Evolutionary conservation across 768 basidiomycete species (phyloP).

Genomic region (Lactarius indigo): DNA sequence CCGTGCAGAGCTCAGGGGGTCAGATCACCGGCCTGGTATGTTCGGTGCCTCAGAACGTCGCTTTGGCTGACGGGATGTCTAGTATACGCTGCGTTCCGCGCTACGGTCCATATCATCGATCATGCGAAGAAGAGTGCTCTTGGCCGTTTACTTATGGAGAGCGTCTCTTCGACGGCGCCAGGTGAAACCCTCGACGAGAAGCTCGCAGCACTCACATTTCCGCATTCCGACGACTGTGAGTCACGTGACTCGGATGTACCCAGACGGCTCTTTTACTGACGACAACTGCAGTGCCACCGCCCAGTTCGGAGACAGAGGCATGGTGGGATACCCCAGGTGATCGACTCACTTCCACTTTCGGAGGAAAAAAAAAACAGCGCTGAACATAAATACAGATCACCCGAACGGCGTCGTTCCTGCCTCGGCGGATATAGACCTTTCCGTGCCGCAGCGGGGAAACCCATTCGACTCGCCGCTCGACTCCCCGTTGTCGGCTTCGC

Average conservation of each 20-base stretch:
- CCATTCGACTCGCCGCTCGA: slow-evolving; percentile 71
- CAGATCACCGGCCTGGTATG: slow-evolving; percentile 91
- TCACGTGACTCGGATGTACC: slow-evolving; percentile 14
- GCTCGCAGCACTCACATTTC: slow-evolving; percentile 54
- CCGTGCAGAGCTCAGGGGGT: slow-evolving; percentile 81
- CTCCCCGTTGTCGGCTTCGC: slow-evolving; percentile 68
- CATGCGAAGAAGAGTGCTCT: slow-evolving; percentile 66
- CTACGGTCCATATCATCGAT: slow-evolving; percentile 77
- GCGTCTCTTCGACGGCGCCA: slow-evolving; percentile 54
- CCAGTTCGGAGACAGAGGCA: slow-evolving; percentile 68
- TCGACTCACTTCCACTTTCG: slow-evolving; percentile 30
- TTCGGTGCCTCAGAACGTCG: neutral
- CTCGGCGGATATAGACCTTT: slow-evolving; percentile 34
- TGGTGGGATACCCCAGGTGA: slow-evolving; percentile 77
- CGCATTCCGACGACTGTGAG: slow-evolving; percentile 45
- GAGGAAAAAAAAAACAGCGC: neutral
- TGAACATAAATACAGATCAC: slow-evolving; percentile 39
- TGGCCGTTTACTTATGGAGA: slow-evolving; percentile 64
- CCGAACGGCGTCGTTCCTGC: slow-evolving; percentile 54
- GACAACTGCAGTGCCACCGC: slow-evolving; percentile 63
- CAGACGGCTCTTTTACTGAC: slow-evolving; percentile 3
- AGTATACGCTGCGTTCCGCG: slow-evolving; percentile 86
- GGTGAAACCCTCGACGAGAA: slow-evolving; percentile 73
- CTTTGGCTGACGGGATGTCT: neutral
- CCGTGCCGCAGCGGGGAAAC: slow-evolving; percentile 38